These are phyloP conservation scores for Magnusiomyces clavatus DNA, from an alignment of 1,139 yeast species.

Conservation along the genomic window DNA sequence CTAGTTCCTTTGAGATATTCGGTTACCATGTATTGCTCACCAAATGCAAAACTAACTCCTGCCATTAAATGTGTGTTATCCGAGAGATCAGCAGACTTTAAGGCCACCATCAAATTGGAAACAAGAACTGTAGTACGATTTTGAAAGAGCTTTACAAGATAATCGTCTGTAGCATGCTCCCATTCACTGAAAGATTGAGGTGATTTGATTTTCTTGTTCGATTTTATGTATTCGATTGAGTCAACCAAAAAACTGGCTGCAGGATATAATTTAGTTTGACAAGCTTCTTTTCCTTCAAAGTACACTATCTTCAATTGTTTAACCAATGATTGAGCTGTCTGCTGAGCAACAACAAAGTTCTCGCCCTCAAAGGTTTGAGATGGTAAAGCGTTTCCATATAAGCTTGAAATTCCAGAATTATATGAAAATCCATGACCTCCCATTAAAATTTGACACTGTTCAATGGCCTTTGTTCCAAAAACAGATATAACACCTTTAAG, in stretches of 20 bases:
- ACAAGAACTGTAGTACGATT: not conserved
- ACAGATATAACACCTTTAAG: constrained; percentile 30
- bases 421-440: constrained; percentile 41
- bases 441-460: constrained; percentile 37
- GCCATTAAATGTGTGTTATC: not conserved
- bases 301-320: not conserved
- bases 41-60: constrained; percentile 4
- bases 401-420: constrained; percentile 39
- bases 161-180: constrained; percentile 41
- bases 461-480: constrained; percentile 31
- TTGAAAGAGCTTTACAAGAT: constrained; percentile 38
- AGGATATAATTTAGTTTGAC: constrained; percentile 36
- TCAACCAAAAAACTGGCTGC: constrained; percentile 19
- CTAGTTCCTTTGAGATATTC: not conserved
- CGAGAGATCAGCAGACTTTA: not conserved
- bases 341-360: constrained; percentile 13
- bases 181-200: constrained; percentile 35
- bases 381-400: constrained; percentile 31
- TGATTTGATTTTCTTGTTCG: constrained; percentile 29
- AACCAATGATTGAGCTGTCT: constrained; percentile 7
- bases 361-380: constrained; percentile 14
- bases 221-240: constrained; percentile 20
- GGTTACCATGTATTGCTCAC: constrained; percentile 2
- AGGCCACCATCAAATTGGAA: not conserved
- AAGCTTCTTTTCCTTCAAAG: constrained; percentile 7